phyloP scores from a whole-genome alignment of 495 filamentous ascomycete species.

The Halenospora varia region DNA sequence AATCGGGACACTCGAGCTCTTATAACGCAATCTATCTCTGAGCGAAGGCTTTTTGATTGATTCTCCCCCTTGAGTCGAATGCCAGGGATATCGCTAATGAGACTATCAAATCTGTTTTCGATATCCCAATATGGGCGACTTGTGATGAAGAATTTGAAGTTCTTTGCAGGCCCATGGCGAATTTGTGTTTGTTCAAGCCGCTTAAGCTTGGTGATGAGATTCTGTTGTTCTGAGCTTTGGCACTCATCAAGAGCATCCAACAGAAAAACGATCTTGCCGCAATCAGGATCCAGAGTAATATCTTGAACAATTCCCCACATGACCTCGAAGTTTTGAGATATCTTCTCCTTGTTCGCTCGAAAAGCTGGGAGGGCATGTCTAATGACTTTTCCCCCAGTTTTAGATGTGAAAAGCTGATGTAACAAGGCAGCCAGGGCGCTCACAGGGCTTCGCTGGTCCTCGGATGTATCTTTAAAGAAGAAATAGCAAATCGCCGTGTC shows the following conservation, averaged over 20 bases:
- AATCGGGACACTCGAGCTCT: not conserved
- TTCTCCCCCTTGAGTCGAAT: slow-evolving; percentile 35
- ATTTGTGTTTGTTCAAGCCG: not conserved
- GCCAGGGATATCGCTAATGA: slow-evolving; percentile 19
- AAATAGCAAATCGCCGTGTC: slow-evolving; percentile 41
- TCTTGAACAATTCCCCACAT: slow-evolving; percentile 38
- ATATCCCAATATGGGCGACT: slow-evolving; percentile 44
- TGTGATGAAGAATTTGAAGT: slow-evolving; percentile 46
- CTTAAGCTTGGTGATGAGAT: slow-evolving; percentile 12
- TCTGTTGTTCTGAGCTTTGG: slow-evolving; percentile 17
- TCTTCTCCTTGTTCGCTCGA: slow-evolving; percentile 9
- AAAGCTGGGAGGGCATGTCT: slow-evolving; percentile 25
- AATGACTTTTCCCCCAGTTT: slow-evolving; percentile 26
- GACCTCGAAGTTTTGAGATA: slow-evolving; percentile 14
- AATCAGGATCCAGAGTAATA: slow-evolving; percentile 26
- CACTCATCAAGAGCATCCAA: slow-evolving; percentile 42
- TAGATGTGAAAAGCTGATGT: slow-evolving; percentile 39
- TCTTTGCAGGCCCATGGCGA: slow-evolving; percentile 25
- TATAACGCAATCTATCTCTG: slow-evolving; percentile 33
- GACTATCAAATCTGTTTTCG: slow-evolving; percentile 26
- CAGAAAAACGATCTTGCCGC: slow-evolving; percentile 37
- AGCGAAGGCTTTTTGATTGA: slow-evolving; percentile 33
- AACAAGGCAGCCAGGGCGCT: slow-evolving; percentile 41
- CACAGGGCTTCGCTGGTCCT: slow-evolving; percentile 37
- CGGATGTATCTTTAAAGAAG: slow-evolving; percentile 48